These are phyloP conservation scores for Tricholoma flavovirens DNA, from an alignment of 768 basidiomycete genomes.

Conservation along the genomic window DNA sequence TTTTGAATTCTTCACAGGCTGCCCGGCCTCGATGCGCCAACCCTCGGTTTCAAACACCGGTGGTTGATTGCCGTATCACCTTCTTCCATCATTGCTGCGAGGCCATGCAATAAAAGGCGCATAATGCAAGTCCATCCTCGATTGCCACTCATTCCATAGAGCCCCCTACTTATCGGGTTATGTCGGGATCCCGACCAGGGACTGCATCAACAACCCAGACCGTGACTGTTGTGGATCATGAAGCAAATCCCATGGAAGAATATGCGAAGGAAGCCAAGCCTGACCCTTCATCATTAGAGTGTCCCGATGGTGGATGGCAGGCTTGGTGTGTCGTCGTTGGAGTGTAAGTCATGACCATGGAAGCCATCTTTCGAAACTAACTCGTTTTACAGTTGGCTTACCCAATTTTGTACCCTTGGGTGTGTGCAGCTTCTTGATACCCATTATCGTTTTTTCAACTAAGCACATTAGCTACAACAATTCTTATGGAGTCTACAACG, in stretches of 20 bases:
- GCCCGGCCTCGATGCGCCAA: neutral
- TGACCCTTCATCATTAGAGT: neutral
- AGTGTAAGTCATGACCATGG: slow-evolving; percentile 14
- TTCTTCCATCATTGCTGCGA: neutral
- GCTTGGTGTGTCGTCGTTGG: slow-evolving; percentile 22
- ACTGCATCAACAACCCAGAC: neutral
- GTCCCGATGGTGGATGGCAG: slow-evolving; percentile 19
- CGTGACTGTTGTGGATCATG: neutral
- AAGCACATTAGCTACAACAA: slow-evolving; percentile 15
- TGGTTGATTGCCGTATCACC: neutral
- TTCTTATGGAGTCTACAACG: slow-evolving; percentile 20
- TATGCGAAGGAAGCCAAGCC: neutral
- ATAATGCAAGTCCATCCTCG: neutral
- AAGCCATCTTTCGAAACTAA: neutral
- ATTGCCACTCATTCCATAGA: neutral
- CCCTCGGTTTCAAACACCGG: neutral
- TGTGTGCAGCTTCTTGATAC: slow-evolving; percentile 1
- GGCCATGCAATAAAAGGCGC: neutral
- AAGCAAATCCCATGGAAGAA: neutral
- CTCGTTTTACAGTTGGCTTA: slow-evolving; percentile 15
- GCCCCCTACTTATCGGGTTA: neutral
- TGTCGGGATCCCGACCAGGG: neutral
- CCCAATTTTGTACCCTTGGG: slow-evolving; percentile 23
- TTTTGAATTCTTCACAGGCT: neutral
- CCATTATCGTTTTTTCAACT: neutral